Evolutionary conservation across 1,284 basidiomycete genomes (phyloP), one percentile per base, ranked within the genome.

Genomic region (Pseudozyma sp.): DNA sequence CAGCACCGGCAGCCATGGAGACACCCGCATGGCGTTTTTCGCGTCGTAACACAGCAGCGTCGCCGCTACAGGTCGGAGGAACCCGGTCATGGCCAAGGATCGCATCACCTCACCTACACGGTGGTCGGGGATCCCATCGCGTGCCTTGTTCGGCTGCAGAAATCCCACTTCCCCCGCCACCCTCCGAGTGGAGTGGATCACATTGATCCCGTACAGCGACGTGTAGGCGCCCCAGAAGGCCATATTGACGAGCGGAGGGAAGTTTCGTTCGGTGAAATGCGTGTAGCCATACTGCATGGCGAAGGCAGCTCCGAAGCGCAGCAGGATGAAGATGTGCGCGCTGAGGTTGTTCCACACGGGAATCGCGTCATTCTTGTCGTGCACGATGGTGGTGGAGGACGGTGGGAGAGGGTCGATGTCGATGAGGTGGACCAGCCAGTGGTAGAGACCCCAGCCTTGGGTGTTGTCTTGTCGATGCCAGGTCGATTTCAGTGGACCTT

Each of bases 71-170:
- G 79, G 77, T 5, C 80, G 70, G 44, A 79, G 48, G 9, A 69
- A 46, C 13, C 66, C 54, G 11, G 69, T 68, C 43, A 51, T 44
- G 19, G 75, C 24, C 11, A 79, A 16, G 7, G 68, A 67, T 17
- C 48, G 52, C 4, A 74, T 13, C 0, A 81, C 70, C 50, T 73
- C 55, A 1, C 24, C 17, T 3, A 62, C 55, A 11, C 56, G 51
- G 16, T 47, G 34, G 47, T 79, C 77, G 0, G 79, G 69, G 6
- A 81, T 57, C 7, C 68, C 66, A 33, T 82, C 79, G 5, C 81
- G 64, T 2, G 57, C n/a, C 2, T 40, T 43, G 4, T 65, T 31
- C 37, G 76, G 74, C 45, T 75, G 69, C 16, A 82, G 68, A 67
- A 58, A 81, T 11, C 81, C 81, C 31, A 74, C 67, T 11, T 44